These are phyloP conservation scores for Ceriops decandra DNA, from an alignment of 345 rosid genomes.

Conservation along the genomic window DNA sequence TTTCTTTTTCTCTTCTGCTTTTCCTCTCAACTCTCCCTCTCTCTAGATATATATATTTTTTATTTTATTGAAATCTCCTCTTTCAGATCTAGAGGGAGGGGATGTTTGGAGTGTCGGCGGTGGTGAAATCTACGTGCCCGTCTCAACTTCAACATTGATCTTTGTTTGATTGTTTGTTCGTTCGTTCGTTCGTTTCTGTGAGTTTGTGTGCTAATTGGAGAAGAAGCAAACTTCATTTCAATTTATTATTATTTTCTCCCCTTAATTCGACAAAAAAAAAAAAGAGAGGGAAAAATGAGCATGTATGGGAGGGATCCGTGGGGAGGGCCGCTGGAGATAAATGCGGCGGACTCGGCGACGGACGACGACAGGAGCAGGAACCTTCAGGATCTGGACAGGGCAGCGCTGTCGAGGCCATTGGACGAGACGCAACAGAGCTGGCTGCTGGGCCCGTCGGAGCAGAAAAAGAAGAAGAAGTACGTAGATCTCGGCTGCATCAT, in stretches of 20 bases:
- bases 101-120: too few relatives aligned
- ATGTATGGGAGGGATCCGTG: conserved; percentile 99
- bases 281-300: conserved; percentile 9
- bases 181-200: too few relatives aligned
- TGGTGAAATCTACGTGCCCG: too few relatives aligned
- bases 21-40: too few relatives aligned
- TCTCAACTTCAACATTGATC: too few relatives aligned
- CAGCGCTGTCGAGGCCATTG: conserved; percentile 74
- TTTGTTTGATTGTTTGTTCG: too few relatives aligned
- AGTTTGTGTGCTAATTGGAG: neutral
- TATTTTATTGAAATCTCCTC: too few relatives aligned
- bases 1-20: too few relatives aligned
- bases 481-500: conserved; percentile 96
- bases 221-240: too few relatives aligned
- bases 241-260: neutral
- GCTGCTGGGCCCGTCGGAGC: conserved; percentile 86
- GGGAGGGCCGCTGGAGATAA: conserved; percentile 96
- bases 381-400: conserved; percentile 74
- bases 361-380: conserved; percentile 93
- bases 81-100: too few relatives aligned
- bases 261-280: neutral
- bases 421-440: conserved; percentile 99
- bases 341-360: conserved; percentile 90
- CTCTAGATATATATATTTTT: too few relatives aligned
- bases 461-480: conserved; percentile 90